Evolutionary conservation across 306 rosid genomes (phyloP), one percentile per base, ranked within the genome.

Genomic region (Casuarina cunninghamiana): DNA sequence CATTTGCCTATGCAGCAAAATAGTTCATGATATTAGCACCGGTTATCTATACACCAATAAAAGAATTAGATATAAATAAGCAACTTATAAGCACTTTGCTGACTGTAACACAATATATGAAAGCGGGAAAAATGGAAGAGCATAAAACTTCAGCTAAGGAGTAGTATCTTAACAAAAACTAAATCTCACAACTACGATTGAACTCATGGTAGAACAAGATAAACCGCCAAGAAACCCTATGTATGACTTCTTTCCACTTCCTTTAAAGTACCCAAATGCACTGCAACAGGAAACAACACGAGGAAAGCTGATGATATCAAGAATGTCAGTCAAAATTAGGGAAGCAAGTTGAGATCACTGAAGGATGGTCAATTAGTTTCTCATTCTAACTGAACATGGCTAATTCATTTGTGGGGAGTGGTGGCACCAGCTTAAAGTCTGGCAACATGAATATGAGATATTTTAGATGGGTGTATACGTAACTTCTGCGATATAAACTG

Each of bases 291-390:
- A 61, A 61, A 61, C 68, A 61, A 37, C 16, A 61, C 11, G 35
- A 35, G 16, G 19, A 12, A 63, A 35, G 69, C 69, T 38, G 45
- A 39, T 12, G 38, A 8, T 15, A 53, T 53, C 60, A 53, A 12
- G 69, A 62, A 13, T 37, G 11, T 37, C 5, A 63, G 69, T 38
- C 69, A 53, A n/a, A 53, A 17, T 6, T 53, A 53, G 21, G 26
- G 26, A 53, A 53, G 60, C 60, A 38, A 63, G 69, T 63, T 38
- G 69, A 63, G 42, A 63, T 63, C 69, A 11, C n/a, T 45, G 38
- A 63, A 63, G 45, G 8, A 63, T 2, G 44, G 42, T 63, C 44
- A 63, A 39, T 63, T 38, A 38, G 21, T 38, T 63, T 38, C 69
- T 63, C 69, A 63, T 63, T 10, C 43, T 63, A 63, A 45, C 6